A percentile compares a stretch with the other conserved stretches of the same genome.
Evolutionary conservation across 228 moss, liverwort and hornwort species (phyloP).

Genomic region (Sphagnum magellanicum): DNA sequence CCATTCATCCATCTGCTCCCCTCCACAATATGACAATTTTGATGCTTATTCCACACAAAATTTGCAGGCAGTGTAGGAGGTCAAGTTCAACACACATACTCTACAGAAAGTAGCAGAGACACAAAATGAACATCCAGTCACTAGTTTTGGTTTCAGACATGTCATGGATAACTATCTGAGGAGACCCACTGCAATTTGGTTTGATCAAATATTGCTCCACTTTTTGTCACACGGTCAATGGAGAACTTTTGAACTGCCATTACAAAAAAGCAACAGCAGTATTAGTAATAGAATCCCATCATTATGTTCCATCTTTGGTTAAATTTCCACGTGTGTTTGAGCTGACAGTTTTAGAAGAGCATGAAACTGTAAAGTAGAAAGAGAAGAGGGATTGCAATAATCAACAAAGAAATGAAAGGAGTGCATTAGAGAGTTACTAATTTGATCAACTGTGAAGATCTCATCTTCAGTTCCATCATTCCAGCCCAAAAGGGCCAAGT

Average conservation of each 20-base stretch:
- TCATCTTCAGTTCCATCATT: constrained; percentile 97
- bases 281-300: no score
- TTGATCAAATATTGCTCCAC: constrained; percentile 93
- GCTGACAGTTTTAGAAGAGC: no score
- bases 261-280: not conserved
- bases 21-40: not conserved
- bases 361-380: not conserved
- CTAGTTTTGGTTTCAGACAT: no score
- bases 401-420: not conserved
- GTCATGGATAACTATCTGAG: not conserved
- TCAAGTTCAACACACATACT: not conserved
- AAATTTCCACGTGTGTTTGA: no score
- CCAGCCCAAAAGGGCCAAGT: constrained; percentile 93
- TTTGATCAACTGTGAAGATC: constrained; percentile 67
- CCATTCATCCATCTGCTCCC: constrained; percentile 82
- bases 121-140: not conserved
- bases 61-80: not conserved
- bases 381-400: not conserved
- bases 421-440: constrained; percentile 28
- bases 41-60: no score
- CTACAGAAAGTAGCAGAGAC: not conserved
- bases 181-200: constrained; percentile 67
- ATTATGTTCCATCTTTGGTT: no score
- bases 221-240: constrained; percentile 89
- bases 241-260: constrained; percentile 87